phyloP scores from a whole-genome alignment of 2,329 filamentous ascomycete genomes.

The Aspergillus pseudoviridinutans region DNA sequence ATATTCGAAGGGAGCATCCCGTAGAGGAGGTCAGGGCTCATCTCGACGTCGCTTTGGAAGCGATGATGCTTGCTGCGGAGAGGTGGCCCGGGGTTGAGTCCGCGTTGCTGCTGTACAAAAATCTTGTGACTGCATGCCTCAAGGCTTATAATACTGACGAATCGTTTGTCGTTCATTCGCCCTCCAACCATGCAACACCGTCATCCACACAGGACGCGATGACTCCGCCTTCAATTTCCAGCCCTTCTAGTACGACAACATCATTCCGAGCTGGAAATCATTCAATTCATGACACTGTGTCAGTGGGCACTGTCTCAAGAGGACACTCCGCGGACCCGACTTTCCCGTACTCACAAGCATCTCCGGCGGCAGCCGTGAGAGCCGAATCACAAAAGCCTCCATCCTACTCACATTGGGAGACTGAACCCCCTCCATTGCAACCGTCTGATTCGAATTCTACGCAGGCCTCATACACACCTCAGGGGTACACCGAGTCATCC shows the following conservation, averaged over 20 bases:
- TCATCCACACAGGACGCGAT: constrained; percentile 36
- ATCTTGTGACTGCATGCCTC: constrained; percentile 78
- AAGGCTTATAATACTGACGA: constrained; percentile 73
- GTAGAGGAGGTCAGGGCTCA: constrained; percentile 73
- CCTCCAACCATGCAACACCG: constrained; percentile 41
- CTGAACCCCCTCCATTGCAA: constrained; percentile 10
- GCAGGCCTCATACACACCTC: constrained; percentile 18
- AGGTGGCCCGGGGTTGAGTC: constrained; percentile 88
- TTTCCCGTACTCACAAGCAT: constrained; percentile 19
- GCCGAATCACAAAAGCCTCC: constrained; percentile 18
- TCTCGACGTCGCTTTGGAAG: constrained; percentile 70
- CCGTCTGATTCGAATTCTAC: constrained; percentile 7
- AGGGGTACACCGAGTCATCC: constrained; percentile 17
- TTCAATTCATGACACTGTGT: constrained; percentile 26
- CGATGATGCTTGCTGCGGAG: constrained; percentile 74
- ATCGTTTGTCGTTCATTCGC: constrained; percentile 49
- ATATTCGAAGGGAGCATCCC: constrained; percentile 69
- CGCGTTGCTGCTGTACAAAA: constrained; percentile 80
- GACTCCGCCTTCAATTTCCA: constrained; percentile 38
- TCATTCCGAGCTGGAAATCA: constrained; percentile 29
- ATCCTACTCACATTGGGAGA: constrained; percentile 16
- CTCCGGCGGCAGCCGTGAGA: constrained; percentile 17
- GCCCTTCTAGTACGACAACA: constrained; percentile 38
- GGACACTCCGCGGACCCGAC: constrained; percentile 32
- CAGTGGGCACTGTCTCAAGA: constrained; percentile 30